phyloP scores from a whole-genome alignment of 1,284 basidiomycete genomes.

The Amylostereum chailletii region DNA sequence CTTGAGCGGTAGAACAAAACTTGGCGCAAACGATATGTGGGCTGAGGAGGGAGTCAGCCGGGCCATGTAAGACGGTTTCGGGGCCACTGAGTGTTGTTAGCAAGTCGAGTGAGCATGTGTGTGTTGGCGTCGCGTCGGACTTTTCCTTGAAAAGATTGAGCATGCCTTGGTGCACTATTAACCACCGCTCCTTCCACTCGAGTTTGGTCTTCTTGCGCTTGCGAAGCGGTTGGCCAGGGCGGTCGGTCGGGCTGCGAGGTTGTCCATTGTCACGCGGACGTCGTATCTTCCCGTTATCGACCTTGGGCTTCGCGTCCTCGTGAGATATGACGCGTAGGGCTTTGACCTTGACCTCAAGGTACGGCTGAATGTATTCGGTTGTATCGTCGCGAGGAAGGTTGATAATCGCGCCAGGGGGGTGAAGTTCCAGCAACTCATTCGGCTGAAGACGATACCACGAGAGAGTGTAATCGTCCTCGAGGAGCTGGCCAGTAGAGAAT shows the following conservation, averaged over 20 bases:
- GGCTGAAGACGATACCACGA: conserved; percentile 48
- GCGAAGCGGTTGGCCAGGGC: not conserved
- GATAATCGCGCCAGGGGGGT: conserved; percentile 32
- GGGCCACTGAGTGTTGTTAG: conserved; percentile 10
- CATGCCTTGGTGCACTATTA: conserved; percentile 48
- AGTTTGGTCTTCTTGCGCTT: conserved; percentile 23
- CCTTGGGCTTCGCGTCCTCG: conserved; percentile 10
- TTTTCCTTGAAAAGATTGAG: conserved; percentile 47
- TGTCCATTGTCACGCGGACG: conserved; percentile 9
- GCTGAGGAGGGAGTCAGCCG: conserved; percentile 7
- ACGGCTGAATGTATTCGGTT: conserved; percentile 51
- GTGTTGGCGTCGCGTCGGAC: conserved; percentile 25
- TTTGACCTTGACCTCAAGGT: conserved; percentile 56
- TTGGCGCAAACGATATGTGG: conserved; percentile 41
- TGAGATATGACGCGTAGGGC: conserved; percentile 39
- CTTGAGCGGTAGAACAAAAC: conserved; percentile 21
- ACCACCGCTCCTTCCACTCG: conserved; percentile 60
- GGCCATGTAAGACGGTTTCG: conserved; percentile 5
- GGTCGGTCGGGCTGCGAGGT: conserved; percentile 4
- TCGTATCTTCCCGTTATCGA: conserved; percentile 8
- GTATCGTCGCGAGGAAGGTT: conserved; percentile 33
- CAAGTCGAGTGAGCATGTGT: conserved; percentile 8
- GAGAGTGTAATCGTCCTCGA: conserved; percentile 54
- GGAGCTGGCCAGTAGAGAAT: conserved; percentile 56
- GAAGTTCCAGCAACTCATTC: conserved; percentile 60